These are phyloP conservation scores for Cytospora paraplurivora DNA, from an alignment of 2,329 filamentous ascomycete species.

Conservation along the genomic window DNA sequence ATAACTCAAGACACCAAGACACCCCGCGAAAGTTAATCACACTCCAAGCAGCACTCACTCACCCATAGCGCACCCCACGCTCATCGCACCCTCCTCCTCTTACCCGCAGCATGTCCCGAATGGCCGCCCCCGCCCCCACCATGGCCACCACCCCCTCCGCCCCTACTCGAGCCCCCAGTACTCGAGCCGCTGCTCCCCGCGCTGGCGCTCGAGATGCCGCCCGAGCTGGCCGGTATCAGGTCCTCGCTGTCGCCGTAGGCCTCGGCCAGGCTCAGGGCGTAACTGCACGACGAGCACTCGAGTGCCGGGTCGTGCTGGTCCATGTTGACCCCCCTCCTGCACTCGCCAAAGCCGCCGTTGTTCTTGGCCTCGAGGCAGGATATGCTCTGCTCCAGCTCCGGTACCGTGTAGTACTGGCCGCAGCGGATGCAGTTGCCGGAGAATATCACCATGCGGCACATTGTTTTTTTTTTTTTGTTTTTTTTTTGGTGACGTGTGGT, in stretches of 20 bases:
- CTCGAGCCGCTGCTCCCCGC: background rate
- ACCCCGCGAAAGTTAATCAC: background rate
- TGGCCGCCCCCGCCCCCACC: no score
- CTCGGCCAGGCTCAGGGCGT: slow-evolving; percentile 23
- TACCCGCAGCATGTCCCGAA: slow-evolving; percentile 18
- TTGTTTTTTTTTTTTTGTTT: no score
- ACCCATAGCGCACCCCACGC: background rate
- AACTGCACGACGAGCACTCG: slow-evolving; percentile 47
- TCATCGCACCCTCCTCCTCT: slow-evolving; percentile 27
- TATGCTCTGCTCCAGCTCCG: slow-evolving; percentile 48
- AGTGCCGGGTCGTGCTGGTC: slow-evolving; percentile 52
- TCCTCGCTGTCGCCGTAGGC: slow-evolving; percentile 40
- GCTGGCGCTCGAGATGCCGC: slow-evolving; percentile 2
- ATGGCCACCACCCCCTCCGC: background rate
- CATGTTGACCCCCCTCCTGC: slow-evolving; percentile 42
- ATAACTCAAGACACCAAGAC: background rate
- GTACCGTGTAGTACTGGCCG: slow-evolving; percentile 44
- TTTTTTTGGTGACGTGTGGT: no score
- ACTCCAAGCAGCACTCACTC: background rate
- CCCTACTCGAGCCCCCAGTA: slow-evolving; percentile 2
- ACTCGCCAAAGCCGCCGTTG: slow-evolving; percentile 48
- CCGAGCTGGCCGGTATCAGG: slow-evolving; percentile 16
- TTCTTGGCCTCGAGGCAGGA: slow-evolving; percentile 55
- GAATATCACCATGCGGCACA: slow-evolving; percentile 53
- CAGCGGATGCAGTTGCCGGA: slow-evolving; percentile 48